phyloP scores from a whole-genome alignment of 2,329 filamentous ascomycete species.

The Sarocladiaceae sp. region DNA sequence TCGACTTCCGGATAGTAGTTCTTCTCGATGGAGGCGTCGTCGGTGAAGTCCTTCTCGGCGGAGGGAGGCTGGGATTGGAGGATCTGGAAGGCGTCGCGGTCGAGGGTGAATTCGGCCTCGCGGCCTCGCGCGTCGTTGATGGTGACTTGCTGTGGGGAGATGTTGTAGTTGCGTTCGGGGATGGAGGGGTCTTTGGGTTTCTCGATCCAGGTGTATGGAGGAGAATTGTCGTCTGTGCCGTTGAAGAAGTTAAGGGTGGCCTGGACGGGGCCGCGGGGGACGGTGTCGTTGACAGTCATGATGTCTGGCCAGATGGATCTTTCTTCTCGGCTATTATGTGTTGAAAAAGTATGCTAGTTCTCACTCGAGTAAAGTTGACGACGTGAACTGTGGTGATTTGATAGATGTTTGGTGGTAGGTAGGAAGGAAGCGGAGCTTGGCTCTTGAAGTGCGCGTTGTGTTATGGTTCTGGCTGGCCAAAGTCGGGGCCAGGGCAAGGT shows the following conservation, averaged over 20 bases:
- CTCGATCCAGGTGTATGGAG: constrained; percentile 64
- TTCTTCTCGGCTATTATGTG: too few species aligned
- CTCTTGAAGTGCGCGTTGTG: too few species aligned
- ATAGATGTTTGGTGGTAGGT: too few species aligned
- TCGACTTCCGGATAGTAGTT: constrained; percentile 86
- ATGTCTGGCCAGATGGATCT: not conserved
- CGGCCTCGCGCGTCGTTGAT: constrained; percentile 69
- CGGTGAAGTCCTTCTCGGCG: constrained; percentile 53
- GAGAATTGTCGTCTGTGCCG: constrained; percentile 51
- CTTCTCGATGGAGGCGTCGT: constrained; percentile 61
- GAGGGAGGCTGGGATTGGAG: constrained; percentile 51
- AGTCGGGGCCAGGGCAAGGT: too few species aligned
- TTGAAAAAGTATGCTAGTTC: too few species aligned
- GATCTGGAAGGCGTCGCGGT: constrained; percentile 69
- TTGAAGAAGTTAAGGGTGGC: constrained; percentile 61
- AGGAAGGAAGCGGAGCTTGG: too few species aligned
- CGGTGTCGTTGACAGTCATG: constrained; percentile 9
- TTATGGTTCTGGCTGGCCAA: too few species aligned
- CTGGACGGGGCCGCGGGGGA: constrained; percentile 54
- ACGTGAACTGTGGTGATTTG: too few species aligned
- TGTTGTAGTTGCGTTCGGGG: constrained; percentile 59
- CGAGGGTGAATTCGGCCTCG: constrained; percentile 60
- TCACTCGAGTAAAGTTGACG: too few species aligned
- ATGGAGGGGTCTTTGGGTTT: constrained; percentile 47
- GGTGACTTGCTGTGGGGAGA: constrained; percentile 41